phyloP scores from a whole-genome alignment of 1,139 yeast species.

The Casaregolazyma suthepensis region DNA sequence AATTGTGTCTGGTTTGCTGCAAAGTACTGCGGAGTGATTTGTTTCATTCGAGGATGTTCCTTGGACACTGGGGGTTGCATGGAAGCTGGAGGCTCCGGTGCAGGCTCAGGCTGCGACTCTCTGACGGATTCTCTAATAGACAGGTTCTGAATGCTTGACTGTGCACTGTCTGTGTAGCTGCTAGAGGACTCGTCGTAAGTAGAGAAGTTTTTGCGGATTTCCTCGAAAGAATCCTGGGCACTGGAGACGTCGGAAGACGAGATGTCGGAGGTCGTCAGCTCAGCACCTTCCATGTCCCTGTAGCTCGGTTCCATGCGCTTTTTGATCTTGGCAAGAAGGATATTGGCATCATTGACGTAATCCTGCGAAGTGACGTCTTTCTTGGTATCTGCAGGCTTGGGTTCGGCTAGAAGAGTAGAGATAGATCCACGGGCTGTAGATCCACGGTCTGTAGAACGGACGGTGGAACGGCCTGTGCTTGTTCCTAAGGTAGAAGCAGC shows the following conservation, averaged over 20 bases:
- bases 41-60: slow-evolving; percentile 17
- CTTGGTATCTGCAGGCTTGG: background rate
- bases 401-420: too few relatives aligned
- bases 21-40: slow-evolving; percentile 23
- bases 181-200: background rate
- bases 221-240: background rate
- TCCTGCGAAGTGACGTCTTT: background rate
- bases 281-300: background rate
- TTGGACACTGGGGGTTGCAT: slow-evolving; percentile 1
- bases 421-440: too few relatives aligned
- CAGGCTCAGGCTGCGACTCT: background rate
- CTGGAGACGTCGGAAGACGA: background rate
- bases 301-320: background rate
- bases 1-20: slow-evolving; percentile 5
- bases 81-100: background rate
- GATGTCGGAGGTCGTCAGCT: background rate
- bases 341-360: background rate
- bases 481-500: background rate
- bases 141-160: background rate
- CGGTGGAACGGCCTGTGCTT: too few relatives aligned
- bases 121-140: background rate
- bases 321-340: background rate
- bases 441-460: too few relatives aligned
- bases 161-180: background rate
- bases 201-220: background rate